Evolutionary conservation across 371 early-diverging fungal species (phyloP), one percentile per base, ranked within the genome.

Genomic region (Lichtheimia hyalospora): DNA sequence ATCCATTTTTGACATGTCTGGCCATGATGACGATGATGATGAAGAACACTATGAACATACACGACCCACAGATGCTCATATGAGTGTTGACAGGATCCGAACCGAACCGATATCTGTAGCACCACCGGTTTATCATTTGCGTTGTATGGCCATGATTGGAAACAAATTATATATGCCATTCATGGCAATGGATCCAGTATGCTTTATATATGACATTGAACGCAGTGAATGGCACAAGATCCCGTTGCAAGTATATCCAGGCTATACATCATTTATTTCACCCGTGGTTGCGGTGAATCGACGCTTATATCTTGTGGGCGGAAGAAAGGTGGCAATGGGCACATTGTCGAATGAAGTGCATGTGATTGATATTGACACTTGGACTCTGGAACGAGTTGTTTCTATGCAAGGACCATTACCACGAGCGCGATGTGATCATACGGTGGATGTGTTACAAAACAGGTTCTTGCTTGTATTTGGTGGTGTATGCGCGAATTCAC

Each of bases 401-500:
- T 10, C 16, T 2, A 46, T 54, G 5, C 59, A 40, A 15, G 59
- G 59, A 12, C 52, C 39, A 20, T 20, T 55, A 21, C 69, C 69
- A n/a, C 28, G 62, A 49, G 60, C 69, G 5, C 54, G 69, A 14
- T 58, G 50, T 51, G 69, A 69, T 27, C 69, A 69, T 51, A 59
- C 62, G 8, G 51, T 69, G 5, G 62, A 69, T 49, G 65, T 64
- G 3, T 16, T 64, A 7, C 8, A 58, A 5, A 52, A 65, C 14
- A 42, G 65, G 14, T 69, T 65, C 44, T 39, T 69, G 50, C 55
- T 62, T 49, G 49, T 69, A 20, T 69, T 69, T 59, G 69, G 69
- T 16, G 69, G 69, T 7, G 18, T 63, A 20, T 65, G 69, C 24
- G 25, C 61, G 13, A 51, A 65, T 58, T 69, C 69, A 18, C 52